Base-by-base conservation (phyloP, 2,329 filamentous ascomycete genomes). In the Penicillium sp. region DNA sequence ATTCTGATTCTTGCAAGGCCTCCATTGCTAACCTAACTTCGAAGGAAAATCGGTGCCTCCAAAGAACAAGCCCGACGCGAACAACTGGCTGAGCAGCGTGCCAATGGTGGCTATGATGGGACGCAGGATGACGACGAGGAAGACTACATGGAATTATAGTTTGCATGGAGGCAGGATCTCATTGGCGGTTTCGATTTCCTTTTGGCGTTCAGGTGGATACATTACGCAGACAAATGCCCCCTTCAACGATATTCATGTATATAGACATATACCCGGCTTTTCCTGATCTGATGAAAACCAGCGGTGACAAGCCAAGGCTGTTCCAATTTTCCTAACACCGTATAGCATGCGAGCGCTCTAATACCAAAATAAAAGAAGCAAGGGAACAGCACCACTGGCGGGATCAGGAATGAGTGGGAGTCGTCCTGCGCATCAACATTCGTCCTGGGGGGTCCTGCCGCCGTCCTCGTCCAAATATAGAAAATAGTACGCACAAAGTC, bases 21-120 rank as follows among this genome's bases (percentile, higher is more conserved):
- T 17, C n/a, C n/a, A 0, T 34, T 25, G n/a, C 41, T 53, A 23
- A 48, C 25, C 23, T 17, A 4, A 2, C n/a, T 31, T 7, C n/a
- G 6, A 15, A 79, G 89, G 57, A 90, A 81, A 71, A 80, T 97
- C 36, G 88, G 88, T 7, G 81, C 84, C 2, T 88, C 86, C 26
- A 81, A 82, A 38, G 91, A 97, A 71, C 80, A 84, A 48, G 79
- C 80, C 32, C 77, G 87, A 47, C 75, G 84, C 48, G 89, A 95
- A 57, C 79, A 86, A 50, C 85, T 93, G 58, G 79, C 80, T 28
- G 86, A 87, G 54, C 79, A 80, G 52, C 71, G 72, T 36, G 76
- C 77, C 31, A 76, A 73, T 39, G 75, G 72, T 15, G 63, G 56
- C 5, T 77, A 76, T 46, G 65, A 62, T 25, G 64, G 56, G 17